A percentile compares a stretch with the other conserved stretches of the same genome.
These are phyloP conservation scores for Petasospora fabianii DNA, from an alignment of 1,139 yeast species.

Conservation along the genomic window DNA sequence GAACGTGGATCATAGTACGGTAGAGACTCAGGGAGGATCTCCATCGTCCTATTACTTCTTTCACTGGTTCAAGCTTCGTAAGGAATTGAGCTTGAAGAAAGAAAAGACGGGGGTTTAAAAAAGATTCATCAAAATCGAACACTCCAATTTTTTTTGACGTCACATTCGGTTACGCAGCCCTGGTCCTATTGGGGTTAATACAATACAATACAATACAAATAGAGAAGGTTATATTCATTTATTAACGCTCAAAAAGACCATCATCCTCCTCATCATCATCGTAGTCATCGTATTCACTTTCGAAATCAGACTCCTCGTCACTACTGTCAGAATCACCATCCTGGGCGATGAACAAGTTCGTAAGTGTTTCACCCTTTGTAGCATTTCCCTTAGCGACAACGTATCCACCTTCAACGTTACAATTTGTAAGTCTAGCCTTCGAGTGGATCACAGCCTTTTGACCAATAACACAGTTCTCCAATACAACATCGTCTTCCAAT, in stretches of 20 bases:
- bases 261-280: slow-evolving; percentile 35
- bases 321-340: slow-evolving; percentile 36
- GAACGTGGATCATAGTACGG: slow-evolving; percentile 33
- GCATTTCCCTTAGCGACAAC: slow-evolving; percentile 58
- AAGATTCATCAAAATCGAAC: no score
- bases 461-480: slow-evolving; percentile 91
- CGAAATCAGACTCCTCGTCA: slow-evolving; percentile 33
- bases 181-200: no score
- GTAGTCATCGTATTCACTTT: slow-evolving; percentile 27
- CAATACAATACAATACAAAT: no score
- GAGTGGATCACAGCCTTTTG: slow-evolving; percentile 54
- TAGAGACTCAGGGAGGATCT: slow-evolving; percentile 20
- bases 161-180: no score
- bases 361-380: slow-evolving; percentile 80
- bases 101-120: no score
- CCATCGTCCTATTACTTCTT: slow-evolving; percentile 2
- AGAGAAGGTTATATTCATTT: no score
- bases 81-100: no score
- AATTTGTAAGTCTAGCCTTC: slow-evolving; percentile 63
- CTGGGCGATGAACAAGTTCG: slow-evolving; percentile 52
- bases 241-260: slow-evolving; percentile 45
- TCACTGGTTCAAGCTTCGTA: no score
- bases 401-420: slow-evolving; percentile 82
- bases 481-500: slow-evolving; percentile 69
- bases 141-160: no score